A percentile compares a stretch with the other conserved stretches of the same genome.
phyloP scores from a whole-genome alignment of 345 rosid genomes.

The Aquilaria sinensis region DNA sequence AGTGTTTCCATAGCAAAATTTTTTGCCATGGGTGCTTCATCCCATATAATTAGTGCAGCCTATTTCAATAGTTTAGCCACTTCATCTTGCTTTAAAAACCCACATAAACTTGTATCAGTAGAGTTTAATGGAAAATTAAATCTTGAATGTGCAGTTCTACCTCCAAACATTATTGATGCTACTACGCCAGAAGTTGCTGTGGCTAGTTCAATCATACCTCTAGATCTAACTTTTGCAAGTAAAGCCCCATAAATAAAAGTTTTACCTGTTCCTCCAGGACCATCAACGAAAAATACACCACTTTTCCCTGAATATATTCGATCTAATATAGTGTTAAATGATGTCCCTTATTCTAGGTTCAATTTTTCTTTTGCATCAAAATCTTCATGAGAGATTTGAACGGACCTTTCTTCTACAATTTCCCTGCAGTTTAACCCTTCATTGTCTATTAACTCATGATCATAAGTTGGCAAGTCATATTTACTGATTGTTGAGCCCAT shows the following conservation, averaged over 20 bases:
- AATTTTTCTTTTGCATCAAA: no score
- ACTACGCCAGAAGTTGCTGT: neutral
- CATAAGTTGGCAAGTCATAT: no score
- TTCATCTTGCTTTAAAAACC: neutral
- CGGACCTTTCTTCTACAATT: no score
- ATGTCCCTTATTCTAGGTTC: no score
- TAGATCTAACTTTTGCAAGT: neutral
- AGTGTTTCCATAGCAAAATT: neutral
- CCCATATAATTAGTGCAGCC: neutral
- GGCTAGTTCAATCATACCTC: neutral
- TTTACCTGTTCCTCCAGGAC: neutral
- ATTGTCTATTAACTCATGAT: no score
- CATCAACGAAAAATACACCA: neutral
- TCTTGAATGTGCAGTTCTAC: neutral
- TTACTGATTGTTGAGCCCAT: no score
- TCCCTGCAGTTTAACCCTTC: no score
- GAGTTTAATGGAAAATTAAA: neutral
- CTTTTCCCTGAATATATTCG: neutral
- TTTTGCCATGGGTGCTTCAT: constrained; percentile 1
- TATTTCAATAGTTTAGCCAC: neutral
- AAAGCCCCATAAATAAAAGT: neutral
- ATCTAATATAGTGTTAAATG: neutral
- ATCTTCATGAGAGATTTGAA: no score
- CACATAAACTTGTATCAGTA: neutral
- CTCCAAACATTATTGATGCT: neutral